A percentile compares a stretch with the other conserved stretches of the same genome.
Conservation (phyloP, 352 stramenopile genomes). For the Phytopythium montanum region DNA sequence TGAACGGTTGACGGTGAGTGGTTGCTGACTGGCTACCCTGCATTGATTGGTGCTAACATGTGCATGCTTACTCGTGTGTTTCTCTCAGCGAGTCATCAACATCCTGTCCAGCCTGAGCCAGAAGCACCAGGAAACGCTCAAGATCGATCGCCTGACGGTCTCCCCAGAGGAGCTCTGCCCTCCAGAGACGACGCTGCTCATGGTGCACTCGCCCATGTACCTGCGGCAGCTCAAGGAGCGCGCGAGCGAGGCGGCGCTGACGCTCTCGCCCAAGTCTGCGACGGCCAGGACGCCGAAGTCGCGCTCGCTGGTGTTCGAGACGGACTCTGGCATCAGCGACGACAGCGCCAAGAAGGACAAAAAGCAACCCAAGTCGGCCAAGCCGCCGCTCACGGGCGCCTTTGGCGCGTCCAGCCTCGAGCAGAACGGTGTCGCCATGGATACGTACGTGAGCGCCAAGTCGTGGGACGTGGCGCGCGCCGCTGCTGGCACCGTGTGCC, state of each 20-base stretch:
- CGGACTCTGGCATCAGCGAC: conserved; percentile 57
- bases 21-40: not conserved
- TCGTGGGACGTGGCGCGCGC: conserved; percentile 82
- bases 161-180: conserved; percentile 73
- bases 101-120: conserved; percentile 61
- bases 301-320: conserved; percentile 73
- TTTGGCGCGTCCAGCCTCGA: conserved; percentile 68
- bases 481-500: conserved; percentile 73
- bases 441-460: conserved; percentile 85
- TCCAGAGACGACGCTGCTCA: conserved; percentile 67
- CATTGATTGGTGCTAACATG: conserved; percentile 4
- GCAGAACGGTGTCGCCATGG: conserved; percentile 63
- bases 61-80: not conserved
- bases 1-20: conserved; percentile 72
- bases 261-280: conserved; percentile 27
- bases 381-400: conserved; percentile 46
- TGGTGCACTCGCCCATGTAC: conserved; percentile 84
- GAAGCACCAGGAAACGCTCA: conserved; percentile 59
- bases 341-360: conserved; percentile 28
- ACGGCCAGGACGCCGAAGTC: conserved; percentile 25
- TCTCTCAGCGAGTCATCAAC: conserved; percentile 61
- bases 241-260: conserved; percentile 45
- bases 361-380: conserved; percentile 33
- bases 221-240: conserved; percentile 70
- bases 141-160: conserved; percentile 62